A percentile compares a stretch with the other conserved stretches of the same genome.
phyloP scores from a whole-genome alignment of 371 early-diverging fungal genomes.

The Dichotomocladium elegans region DNA sequence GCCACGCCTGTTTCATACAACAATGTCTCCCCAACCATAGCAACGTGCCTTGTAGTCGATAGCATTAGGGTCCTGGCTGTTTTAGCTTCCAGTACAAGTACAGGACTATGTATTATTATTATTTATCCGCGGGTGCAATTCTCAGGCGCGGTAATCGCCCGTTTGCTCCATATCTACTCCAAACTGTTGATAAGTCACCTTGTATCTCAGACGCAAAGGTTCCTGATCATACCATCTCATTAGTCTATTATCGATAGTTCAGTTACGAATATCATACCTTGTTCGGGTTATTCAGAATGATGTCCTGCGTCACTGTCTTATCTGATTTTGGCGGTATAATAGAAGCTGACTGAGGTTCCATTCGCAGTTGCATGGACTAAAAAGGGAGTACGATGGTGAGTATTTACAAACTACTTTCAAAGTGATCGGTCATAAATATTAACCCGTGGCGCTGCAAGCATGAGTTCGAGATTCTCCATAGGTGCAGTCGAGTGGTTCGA shows the following conservation, averaged over 20 bases:
- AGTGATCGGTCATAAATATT: not conserved
- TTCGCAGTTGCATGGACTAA: conserved; percentile 61
- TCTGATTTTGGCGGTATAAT: conserved; percentile 58
- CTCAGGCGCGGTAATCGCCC: conserved; percentile 35
- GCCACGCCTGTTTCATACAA: too few relatives aligned
- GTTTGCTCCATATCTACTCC: conserved; percentile 70
- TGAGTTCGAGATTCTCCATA: conserved; percentile 48
- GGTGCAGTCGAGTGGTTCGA: conserved; percentile 51
- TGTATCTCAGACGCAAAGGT: conserved; percentile 65
- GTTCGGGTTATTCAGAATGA: conserved; percentile 54
- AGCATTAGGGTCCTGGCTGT: too few relatives aligned
- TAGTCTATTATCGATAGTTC: not conserved
- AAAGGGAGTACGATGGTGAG: too few relatives aligned
- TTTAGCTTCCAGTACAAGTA: too few relatives aligned
- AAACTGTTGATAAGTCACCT: conserved; percentile 64
- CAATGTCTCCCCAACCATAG: too few relatives aligned
- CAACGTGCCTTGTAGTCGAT: too few relatives aligned
- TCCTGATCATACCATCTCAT: conserved; percentile 28
- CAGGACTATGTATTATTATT: too few relatives aligned
- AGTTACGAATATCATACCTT: conserved; percentile 17
- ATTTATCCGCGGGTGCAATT: too few relatives aligned
- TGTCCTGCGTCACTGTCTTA: conserved; percentile 51
- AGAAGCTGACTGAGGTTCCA: conserved; percentile 63
- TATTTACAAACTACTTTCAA: not conserved
- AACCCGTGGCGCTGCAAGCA: conserved; percentile 57